Conservation (phyloP, 306 rosid species). For the Lablab purpureus region DNA sequence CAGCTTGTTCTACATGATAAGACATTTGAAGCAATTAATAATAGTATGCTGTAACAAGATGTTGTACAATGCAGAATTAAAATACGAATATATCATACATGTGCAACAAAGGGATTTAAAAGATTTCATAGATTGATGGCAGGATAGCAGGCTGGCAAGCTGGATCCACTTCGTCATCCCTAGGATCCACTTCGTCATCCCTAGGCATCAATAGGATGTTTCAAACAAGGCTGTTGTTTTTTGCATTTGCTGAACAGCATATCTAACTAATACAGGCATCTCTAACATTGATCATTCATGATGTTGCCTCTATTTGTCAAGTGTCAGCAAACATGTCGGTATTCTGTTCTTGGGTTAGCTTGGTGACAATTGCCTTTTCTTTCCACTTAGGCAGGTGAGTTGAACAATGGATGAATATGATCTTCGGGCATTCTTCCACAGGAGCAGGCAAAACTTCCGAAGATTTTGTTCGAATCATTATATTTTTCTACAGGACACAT, state of each 20-base stretch:
- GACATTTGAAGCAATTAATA: conserved; percentile 21
- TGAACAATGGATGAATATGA: conserved; percentile 40
- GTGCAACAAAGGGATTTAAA: not conserved
- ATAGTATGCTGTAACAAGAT: not conserved
- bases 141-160: no score
- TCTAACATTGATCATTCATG: conserved; percentile 30
- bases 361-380: conserved; percentile 5
- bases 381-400: conserved; percentile 47
- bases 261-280: not conserved
- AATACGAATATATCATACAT: not conserved
- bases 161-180: no score
- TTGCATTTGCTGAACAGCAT: not conserved
- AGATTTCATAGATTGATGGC: not conserved
- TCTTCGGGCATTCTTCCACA: conserved; percentile 26
- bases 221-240: conserved; percentile 18
- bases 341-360: conserved; percentile 3
- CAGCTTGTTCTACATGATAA: not conserved
- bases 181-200: not conserved
- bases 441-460: conserved; percentile 35
- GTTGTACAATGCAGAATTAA: not conserved
- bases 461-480: conserved; percentile 32
- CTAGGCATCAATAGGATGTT: not conserved
- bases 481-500: conserved; percentile 20
- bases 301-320: not conserved
- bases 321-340: not conserved